Base-by-base conservation (phyloP, 2,329 filamentous ascomycete genomes). In the Colletotrichum sp. region DNA sequence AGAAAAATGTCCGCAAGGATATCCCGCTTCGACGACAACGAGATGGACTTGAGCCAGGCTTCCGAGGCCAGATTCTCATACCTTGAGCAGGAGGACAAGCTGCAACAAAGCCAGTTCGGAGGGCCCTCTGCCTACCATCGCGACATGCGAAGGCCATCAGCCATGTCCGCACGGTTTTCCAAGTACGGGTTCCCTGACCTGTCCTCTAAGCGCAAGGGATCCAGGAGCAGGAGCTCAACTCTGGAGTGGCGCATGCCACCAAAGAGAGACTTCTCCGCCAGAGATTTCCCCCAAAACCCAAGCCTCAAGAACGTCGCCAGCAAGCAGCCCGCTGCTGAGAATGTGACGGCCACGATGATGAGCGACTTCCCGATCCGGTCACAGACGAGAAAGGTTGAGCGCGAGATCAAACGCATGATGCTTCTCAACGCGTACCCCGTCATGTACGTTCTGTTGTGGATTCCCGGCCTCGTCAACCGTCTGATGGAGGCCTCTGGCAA, bases 401-500 rank as follows among this genome's bases (percentile, higher is more conserved):
- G 72, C 59, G 79, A 81, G 72, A 78, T 83, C 32, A 80, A 80
- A 63, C 81, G 81, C 64, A 82, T 85, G 76, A 79, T 86, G 24
- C 77, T 85, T 9, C 78, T 86, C 66, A 84, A 85, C 69, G 84
- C 82, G 3, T 86, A 85, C 65, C 84, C 84, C 1, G 81, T 84
- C 60, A 80, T 80, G 48, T 85, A 84, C 78, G 81, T 85, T 59
- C 63, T 85, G 7, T 80, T 85, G n/a, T 85, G 82, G 83, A 80
- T 86, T 8, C 84, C 84, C 0, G 84, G 84, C 7, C 81, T 86
- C 69, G 73, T 78, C 43, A 86, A 85, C 78, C 80, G 82, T 32
- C 67, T 82, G 55, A 79, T 79, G 55, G 83, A 83, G 77, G 80
- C 78, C 30, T 78, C 80, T 3, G 82, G 78, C 16, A 65, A 77